A percentile compares a stretch with the other conserved stretches of the same genome.
Evolutionary conservation across 257 asterid species (phyloP).

Genomic region (Sherardia arvensis): DNA sequence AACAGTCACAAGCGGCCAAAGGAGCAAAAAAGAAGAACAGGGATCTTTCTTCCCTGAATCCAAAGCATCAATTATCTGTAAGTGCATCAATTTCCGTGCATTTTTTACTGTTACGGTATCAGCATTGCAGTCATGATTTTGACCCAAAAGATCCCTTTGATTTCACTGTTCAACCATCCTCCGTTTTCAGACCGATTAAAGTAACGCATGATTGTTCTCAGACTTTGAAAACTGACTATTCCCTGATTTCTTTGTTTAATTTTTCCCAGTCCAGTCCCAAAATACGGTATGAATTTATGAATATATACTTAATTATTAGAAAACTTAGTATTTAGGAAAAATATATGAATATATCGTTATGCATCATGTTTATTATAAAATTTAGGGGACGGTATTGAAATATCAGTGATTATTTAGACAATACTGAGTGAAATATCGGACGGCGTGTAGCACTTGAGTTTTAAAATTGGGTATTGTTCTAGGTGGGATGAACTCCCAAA

Average conservation of each 20-base stretch:
- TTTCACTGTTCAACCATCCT: no score
- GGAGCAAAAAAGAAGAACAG: neutral
- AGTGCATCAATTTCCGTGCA: conserved; percentile 19
- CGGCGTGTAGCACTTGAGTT: no score
- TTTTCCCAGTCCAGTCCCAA: no score
- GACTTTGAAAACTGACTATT: neutral
- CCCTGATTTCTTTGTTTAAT: neutral
- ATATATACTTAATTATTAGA: no score
- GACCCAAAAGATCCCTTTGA: conserved; percentile 9
- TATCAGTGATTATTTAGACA: no score
- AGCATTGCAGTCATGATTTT: conserved; percentile 14
- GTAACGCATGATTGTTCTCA: neutral
- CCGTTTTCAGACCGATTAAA: neutral
- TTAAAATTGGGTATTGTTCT: no score
- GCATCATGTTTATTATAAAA: no score
- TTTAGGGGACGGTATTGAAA: no score
- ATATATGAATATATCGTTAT: no score
- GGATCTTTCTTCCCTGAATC: neutral
- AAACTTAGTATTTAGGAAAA: no score
- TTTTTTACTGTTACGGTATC: neutral
- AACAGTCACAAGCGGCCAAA: conserved; percentile 1
- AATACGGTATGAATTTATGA: no score
- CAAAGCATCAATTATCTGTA: conserved; percentile 13
- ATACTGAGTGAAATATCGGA: no score
- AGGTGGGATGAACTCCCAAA: conserved; percentile 8